These are phyloP conservation scores for Chytriomyces sp. DNA, from an alignment of 192 early-diverging fungal genomes.

Conservation along the genomic window DNA sequence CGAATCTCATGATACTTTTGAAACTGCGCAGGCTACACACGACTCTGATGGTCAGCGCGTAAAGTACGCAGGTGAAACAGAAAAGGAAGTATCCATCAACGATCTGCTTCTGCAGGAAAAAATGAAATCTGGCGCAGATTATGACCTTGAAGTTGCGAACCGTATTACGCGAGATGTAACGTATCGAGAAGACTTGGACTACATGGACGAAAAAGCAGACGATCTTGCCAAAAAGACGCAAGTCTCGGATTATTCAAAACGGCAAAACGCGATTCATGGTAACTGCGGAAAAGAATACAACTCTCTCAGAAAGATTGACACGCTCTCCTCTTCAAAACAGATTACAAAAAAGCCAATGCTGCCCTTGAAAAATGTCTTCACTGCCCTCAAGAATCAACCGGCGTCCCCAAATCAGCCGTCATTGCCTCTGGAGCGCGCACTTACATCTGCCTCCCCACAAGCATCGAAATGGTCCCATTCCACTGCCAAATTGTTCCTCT, in stretches of 20 bases:
- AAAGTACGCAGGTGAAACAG: constrained; percentile 59
- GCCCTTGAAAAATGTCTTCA: constrained; percentile 74
- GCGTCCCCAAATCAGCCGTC: constrained; percentile 67
- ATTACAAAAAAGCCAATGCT: constrained; percentile 69
- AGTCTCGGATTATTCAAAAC: constrained; percentile 69
- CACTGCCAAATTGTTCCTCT: constrained; percentile 93
- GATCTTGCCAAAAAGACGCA: constrained; percentile 65
- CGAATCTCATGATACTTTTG: constrained; percentile 18
- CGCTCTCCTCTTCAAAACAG: constrained; percentile 36
- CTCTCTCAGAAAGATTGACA: too few relatives aligned
- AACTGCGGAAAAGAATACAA: neutral
- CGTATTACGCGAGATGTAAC: constrained; percentile 71
- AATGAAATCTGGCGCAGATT: constrained; percentile 52
- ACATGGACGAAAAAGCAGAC: constrained; percentile 90
- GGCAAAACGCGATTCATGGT: constrained; percentile 61
- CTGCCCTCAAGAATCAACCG: constrained; percentile 75
- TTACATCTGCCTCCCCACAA: constrained; percentile 79
- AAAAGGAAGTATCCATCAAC: constrained; percentile 58
- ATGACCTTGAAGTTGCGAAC: constrained; percentile 73
- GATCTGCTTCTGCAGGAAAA: constrained; percentile 78
- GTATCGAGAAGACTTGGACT: constrained; percentile 82
- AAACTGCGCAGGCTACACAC: constrained; percentile 36
- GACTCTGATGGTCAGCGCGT: constrained; percentile 71
- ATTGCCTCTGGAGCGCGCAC: constrained; percentile 76
- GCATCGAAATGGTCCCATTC: constrained; percentile 75